Conservation (phyloP, 805 yeast species). For the Brettanomyces custersianus region DNA sequence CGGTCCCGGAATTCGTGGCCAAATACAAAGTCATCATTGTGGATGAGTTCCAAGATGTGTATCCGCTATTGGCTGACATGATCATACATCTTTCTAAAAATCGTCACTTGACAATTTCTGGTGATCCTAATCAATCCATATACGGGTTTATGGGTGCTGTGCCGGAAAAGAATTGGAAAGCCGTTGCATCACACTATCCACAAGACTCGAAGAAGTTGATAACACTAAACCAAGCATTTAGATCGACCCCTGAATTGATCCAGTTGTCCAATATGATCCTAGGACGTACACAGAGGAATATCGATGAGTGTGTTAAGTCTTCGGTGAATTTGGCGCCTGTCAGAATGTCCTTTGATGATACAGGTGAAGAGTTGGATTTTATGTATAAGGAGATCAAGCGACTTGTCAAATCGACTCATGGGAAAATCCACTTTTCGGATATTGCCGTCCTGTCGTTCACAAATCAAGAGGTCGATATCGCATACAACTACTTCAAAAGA, state of each 20-base stretch:
- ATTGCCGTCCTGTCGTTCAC: conserved; percentile 45
- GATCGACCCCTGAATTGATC: conserved; percentile 53
- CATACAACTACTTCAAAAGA: conserved; percentile 29
- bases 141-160: conserved; percentile 56
- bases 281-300: conserved; percentile 8
- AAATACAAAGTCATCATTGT: conserved; percentile 39
- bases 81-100: conserved; percentile 28
- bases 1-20: conserved; percentile 13
- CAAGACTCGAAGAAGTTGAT: conserved; percentile 21
- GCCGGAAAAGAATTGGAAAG: conserved; percentile 17
- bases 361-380: conserved; percentile 32
- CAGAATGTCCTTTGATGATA: conserved; percentile 18
- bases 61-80: conserved; percentile 38
- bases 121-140: conserved; percentile 65
- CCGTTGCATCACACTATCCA: conserved; percentile 10
- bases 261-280: conserved; percentile 29
- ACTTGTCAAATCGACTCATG: conserved; percentile 32
- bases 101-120: conserved; percentile 57
- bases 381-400: conserved; percentile 36
- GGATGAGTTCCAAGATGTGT: conserved; percentile 71
- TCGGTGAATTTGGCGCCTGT: conserved; percentile 15
- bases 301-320: conserved; percentile 13
- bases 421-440: conserved; percentile 35
- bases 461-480: conserved; percentile 36
- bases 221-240: conserved; percentile 42